Conservation (phyloP, 495 filamentous ascomycete genomes). For the Elaphomyces granulatus region DNA sequence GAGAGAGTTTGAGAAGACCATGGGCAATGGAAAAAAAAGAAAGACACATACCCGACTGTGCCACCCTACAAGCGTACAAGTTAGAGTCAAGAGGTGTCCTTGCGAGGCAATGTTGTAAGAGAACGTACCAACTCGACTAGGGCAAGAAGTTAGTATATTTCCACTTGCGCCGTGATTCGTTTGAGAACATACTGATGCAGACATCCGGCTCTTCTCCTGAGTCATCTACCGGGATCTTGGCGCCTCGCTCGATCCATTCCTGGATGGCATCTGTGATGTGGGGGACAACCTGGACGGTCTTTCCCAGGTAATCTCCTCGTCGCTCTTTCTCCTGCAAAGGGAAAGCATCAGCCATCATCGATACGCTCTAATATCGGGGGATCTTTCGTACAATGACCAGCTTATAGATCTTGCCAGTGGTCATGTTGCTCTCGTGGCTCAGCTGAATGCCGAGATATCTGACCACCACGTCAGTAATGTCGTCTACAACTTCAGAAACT, state of each 20-base stretch:
- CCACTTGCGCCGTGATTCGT: neutral
- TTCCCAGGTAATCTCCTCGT: slow-evolving; percentile 60
- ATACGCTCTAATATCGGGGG: too few relatives aligned
- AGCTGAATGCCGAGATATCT: slow-evolving; percentile 53
- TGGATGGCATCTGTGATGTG: slow-evolving; percentile 70
- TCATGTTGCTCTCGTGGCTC: slow-evolving; percentile 68
- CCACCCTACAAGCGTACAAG: neutral
- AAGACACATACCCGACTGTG: neutral
- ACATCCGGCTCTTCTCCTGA: slow-evolving; percentile 59
- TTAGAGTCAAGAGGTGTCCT: too few relatives aligned
- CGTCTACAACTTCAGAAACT: neutral
- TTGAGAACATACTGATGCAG: slow-evolving; percentile 41
- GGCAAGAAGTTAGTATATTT: neutral
- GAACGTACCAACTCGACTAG: neutral
- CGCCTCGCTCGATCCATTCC: slow-evolving; percentile 65
- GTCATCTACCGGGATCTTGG: slow-evolving; percentile 62
- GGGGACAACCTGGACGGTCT: slow-evolving; percentile 73
- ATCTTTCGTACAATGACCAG: slow-evolving; percentile 53
- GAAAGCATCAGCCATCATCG: too few relatives aligned
- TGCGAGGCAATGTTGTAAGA: neutral
- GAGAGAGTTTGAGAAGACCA: slow-evolving; percentile 41
- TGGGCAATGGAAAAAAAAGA: slow-evolving; percentile 31
- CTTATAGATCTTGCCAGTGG: slow-evolving; percentile 72
- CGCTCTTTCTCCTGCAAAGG: too few relatives aligned
- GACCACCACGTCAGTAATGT: neutral